A percentile compares a stretch with the other conserved stretches of the same genome.
Evolutionary conservation across 1,139 yeast species (phyloP).

Genomic region (Candida sp.): DNA sequence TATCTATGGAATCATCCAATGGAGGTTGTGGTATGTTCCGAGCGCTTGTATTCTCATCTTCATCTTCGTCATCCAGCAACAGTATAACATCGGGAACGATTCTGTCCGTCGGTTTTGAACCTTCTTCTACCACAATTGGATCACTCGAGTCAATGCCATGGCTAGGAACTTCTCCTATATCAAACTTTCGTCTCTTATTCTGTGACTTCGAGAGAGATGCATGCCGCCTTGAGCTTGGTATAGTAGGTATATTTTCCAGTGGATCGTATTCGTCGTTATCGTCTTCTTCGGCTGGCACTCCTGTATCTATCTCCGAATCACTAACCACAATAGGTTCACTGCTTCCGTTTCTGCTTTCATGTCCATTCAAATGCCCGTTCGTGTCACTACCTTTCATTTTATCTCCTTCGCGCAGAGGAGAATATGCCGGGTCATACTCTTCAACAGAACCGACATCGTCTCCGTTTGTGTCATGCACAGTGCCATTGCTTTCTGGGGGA

Average conservation of each 20-base stretch:
- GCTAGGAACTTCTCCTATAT: background rate
- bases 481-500: background rate
- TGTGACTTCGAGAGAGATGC: background rate
- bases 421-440: background rate
- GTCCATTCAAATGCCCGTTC: background rate
- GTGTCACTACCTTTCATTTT: background rate
- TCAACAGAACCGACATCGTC: background rate
- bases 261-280: slow-evolving; percentile 12
- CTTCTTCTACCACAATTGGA: background rate
- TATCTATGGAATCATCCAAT: background rate
- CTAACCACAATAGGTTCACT: background rate
- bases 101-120: background rate
- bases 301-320: background rate
- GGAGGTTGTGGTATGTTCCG: background rate
- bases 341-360: background rate
- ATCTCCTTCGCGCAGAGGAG: background rate
- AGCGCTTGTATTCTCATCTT: background rate
- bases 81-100: slow-evolving; percentile 1
- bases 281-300: background rate
- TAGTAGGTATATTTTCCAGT: background rate
- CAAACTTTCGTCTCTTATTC: slow-evolving; percentile 4
- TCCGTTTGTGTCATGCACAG: background rate
- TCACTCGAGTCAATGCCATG: background rate
- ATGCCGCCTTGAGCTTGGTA: slow-evolving; percentile 1
- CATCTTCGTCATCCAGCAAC: slow-evolving; percentile 4